Base-by-base conservation (phyloP, 305 asterid genomes). In the Solanum chacoense region DNA sequence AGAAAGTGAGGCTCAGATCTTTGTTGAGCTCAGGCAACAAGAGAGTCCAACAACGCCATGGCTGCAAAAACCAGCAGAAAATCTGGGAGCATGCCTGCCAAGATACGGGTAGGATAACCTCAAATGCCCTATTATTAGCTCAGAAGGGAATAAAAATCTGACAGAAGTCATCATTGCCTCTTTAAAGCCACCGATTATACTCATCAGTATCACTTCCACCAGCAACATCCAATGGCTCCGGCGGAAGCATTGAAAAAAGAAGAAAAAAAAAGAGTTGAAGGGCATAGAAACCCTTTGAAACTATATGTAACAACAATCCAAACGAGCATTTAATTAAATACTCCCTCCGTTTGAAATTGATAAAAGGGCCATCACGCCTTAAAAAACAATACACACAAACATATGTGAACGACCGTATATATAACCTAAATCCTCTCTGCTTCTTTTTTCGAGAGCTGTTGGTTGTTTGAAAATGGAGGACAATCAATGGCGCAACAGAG, bases 401-500 rank as follows among this genome's bases (percentile, higher is more conserved):
- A 71, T 71, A 28, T 2, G 10, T 6, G 20, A 26, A 71, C 16
- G 1, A 11, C 20, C 34, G 2, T 12, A 26, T 69, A 69, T 71
- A 71, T 71, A 35, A 28, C 76, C 31, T 32, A 20, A 75, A 75
- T 75, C 45, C 9, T 34, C 45, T 75, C 45, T 75, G 45, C 40
- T 14, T 8, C 42, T 75, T 75, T 75, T 75, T 10, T 18, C 9
- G 2, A 73, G 37, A 32, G 34, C 16, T 85, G 36, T 69, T 69
- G 34, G 76, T 65, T 63, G 76, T 65, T 63, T n/a, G 36, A 38
- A 11, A 74, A 29, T 26, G 71, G 31, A 87, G 14, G 37, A 35
- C 35, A 74, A 42, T 87, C 89, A 87, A 26, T 24, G 72, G 42
- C 10, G 8, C 24, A 42, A 76, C 89, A 91, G 83, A 89, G 88